Conservation (phyloP, 1,284 basidiomycete genomes). For the Malassezia caprae region DNA sequence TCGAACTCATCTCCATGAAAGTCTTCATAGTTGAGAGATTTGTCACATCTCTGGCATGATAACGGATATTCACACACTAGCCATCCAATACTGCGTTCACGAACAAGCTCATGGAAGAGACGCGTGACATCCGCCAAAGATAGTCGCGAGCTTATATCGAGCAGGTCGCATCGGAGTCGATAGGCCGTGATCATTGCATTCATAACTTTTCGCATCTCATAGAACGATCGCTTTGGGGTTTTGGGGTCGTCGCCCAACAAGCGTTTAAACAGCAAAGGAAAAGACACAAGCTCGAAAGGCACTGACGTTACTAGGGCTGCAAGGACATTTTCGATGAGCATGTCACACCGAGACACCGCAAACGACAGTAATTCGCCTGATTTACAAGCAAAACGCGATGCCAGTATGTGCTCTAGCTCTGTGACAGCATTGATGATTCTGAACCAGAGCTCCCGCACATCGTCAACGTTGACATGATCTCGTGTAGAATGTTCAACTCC, state of each 20-base stretch:
- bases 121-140: conserved; percentile 7
- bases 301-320: conserved; percentile 60
- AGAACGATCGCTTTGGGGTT: conserved; percentile 57
- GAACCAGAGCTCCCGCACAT: conserved; percentile 80
- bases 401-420: conserved; percentile 58
- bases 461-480: conserved; percentile 27
- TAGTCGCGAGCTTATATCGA: conserved; percentile 49
- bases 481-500: conserved; percentile 17
- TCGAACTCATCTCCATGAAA: background rate
- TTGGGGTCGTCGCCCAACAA: conserved; percentile 53
- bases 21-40: background rate
- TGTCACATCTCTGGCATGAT: background rate
- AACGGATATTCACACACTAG: background rate
- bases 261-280: conserved; percentile 80
- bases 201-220: conserved; percentile 80
- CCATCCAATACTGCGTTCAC: conserved; percentile 5
- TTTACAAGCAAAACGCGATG: background rate
- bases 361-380: background rate
- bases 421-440: conserved; percentile 70
- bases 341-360: background rate
- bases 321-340: conserved; percentile 68
- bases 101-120: conserved; percentile 14
- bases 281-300: conserved; percentile 71
- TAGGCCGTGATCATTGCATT: conserved; percentile 91
- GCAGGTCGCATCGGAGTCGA: conserved; percentile 76